Evolutionary conservation across 768 basidiomycete genomes (phyloP).

Genomic region (Collybia sp.): DNA sequence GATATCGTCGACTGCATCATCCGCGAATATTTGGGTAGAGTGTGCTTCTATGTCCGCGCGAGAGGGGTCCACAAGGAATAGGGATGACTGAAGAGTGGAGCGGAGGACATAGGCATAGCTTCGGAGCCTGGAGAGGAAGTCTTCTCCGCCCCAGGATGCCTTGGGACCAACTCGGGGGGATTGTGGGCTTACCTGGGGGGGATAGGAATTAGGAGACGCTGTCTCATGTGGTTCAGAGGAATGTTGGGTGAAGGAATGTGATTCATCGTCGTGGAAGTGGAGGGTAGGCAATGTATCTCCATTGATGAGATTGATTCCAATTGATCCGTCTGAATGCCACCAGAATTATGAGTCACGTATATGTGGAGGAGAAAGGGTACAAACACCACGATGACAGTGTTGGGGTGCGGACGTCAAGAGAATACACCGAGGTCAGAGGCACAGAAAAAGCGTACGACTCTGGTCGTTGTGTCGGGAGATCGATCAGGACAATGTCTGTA

Average conservation of each 20-base stretch:
- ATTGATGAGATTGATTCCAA: conserved; percentile 85
- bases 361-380: conserved; percentile 12
- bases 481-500: conserved; percentile 79
- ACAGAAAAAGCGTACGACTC: conserved; percentile 97
- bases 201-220: conserved; percentile 50
- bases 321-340: conserved; percentile 63
- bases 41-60: conserved; percentile 91
- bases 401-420: conserved; percentile 80
- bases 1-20: conserved; percentile 86
- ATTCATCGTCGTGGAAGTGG: conserved; percentile 97
- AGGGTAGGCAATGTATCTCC: conserved; percentile 85
- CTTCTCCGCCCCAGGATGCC: conserved; percentile 85
- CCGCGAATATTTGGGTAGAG: conserved; percentile 75
- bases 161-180: conserved; percentile 36
- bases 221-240: conserved; percentile 29
- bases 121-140: conserved; percentile 71
- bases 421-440: conserved; percentile 84
- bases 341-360: conserved; percentile 3
- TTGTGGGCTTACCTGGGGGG: conserved; percentile 44
- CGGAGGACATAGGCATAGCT: conserved; percentile 79
- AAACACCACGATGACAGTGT: conserved; percentile 81
- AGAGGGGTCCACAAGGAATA: conserved; percentile 92
- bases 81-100: conserved; percentile 76
- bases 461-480: conserved; percentile 75
- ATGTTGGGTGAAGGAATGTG: conserved; percentile 65